Evolutionary conservation across 352 stramenopile species (phyloP), one percentile per base, ranked within the genome.

Genomic region (Globisporangium okanoganense): DNA sequence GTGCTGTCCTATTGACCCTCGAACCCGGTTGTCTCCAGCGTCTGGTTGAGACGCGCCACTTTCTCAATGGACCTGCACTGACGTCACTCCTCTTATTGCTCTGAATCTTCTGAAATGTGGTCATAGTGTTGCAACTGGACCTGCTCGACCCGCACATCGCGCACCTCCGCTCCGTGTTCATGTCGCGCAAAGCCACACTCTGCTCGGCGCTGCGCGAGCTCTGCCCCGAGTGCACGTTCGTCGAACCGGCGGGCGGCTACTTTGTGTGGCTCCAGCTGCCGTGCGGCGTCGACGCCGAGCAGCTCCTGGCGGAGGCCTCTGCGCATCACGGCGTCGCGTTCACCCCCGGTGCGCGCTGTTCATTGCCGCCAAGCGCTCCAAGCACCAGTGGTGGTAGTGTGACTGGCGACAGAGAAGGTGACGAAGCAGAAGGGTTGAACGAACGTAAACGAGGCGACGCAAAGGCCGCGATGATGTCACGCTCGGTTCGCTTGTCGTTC

Each of bases 201-300:
- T 88, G 78, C 36, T 60, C 72, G 18, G 69, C 75, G 1, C 61
- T 90, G 40, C 73, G 56, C 5, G 48, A 74, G n/a, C 35, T 75
- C 7, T 88, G 77, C 14, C 70, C 73, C 5, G 50, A 72, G 10
- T 72, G 76, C 40, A 65, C 44, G 24, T 95, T 96, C 61, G 60
- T 55, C 5, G 75, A 90, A 50, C 84, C 85, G 5, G 66, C 70
- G 10, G 88, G 87, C 12, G 88, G 88, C 10, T 96, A 95, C 66
- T 96, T 96, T 51, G 71, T 96, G 38, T 92, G 84, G 77, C 56
- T 94, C 14, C 64, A 77, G n/a, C 67, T 96, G 16, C 82, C 81
- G 0, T 56, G 65, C 2, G 72, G 69, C 27, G 56, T 94, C 31
- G 62, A 82, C 40, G 66, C 72, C 4, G 70, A 84, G 7, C 58